phyloP scores from a whole-genome alignment of 805 yeast species.

The Suhomyces emberorum region DNA sequence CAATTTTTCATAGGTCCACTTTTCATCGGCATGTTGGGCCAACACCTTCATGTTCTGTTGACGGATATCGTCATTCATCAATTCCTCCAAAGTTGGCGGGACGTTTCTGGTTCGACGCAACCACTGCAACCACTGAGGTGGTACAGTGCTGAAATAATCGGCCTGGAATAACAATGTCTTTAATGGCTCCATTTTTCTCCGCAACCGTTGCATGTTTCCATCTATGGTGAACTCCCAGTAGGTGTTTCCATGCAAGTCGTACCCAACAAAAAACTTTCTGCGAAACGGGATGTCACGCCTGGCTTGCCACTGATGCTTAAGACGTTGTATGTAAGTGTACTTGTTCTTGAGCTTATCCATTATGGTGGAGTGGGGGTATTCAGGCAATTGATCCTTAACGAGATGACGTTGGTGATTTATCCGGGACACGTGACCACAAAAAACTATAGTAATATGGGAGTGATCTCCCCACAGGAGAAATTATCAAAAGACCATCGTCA shows the following conservation, averaged over 20 bases:
- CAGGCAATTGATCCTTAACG: no score
- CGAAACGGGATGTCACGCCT: conserved; percentile 67
- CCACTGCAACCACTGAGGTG: conserved; percentile 84
- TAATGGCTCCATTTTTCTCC: conserved; percentile 63
- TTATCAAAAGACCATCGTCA: no score
- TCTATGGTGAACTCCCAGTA: conserved; percentile 77
- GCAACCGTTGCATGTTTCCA: conserved; percentile 47
- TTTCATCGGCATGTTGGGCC: conserved; percentile 45
- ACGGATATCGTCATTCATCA: conserved; percentile 55
- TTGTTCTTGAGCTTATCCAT: conserved; percentile 52
- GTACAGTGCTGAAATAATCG: conserved; percentile 57
- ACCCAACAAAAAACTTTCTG: conserved; percentile 64
- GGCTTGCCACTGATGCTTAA: conserved; percentile 57
- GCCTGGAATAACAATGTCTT: conserved; percentile 46
- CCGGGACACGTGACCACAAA: neutral
- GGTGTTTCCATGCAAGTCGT: conserved; percentile 79
- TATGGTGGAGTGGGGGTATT: no score
- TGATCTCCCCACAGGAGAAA: no score
- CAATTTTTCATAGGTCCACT: conserved; percentile 37
- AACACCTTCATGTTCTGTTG: conserved; percentile 49
- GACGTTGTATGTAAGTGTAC: conserved; percentile 48
- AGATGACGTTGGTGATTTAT: no score
- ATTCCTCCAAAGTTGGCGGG: conserved; percentile 63
- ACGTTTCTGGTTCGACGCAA: conserved; percentile 56
- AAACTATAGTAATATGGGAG: no score